These are phyloP conservation scores for Globisporangium rhizosaccharum DNA, from an alignment of 352 stramenopile genomes.

Conservation along the genomic window DNA sequence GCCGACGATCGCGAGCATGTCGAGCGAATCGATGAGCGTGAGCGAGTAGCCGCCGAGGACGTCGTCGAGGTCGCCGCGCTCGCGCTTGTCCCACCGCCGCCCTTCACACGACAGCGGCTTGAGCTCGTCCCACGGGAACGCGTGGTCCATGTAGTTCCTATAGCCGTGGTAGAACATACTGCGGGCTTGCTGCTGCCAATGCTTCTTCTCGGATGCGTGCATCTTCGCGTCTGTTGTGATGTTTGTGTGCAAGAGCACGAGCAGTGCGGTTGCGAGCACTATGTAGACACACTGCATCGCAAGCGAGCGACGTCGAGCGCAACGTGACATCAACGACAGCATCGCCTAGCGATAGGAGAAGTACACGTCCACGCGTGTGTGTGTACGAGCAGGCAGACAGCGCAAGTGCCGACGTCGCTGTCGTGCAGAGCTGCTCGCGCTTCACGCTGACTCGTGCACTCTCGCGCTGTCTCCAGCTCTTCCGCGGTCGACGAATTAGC, in stretches of 20 bases:
- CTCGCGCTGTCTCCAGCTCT: too few relatives aligned
- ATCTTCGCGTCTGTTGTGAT: slow-evolving; percentile 25
- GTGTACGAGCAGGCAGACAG: too few relatives aligned
- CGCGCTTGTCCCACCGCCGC: slow-evolving; percentile 66
- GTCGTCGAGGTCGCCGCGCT: slow-evolving; percentile 84
- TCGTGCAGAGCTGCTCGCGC: too few relatives aligned
- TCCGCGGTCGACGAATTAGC: too few relatives aligned
- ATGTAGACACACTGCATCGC: neutral
- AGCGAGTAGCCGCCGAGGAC: slow-evolving; percentile 76
- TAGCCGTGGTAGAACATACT: slow-evolving; percentile 91
- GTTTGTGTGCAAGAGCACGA: neutral
- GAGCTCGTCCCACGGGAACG: slow-evolving; percentile 85
- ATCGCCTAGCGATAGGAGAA: neutral
- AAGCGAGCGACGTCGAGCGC: neutral
- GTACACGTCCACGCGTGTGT: too few relatives aligned
- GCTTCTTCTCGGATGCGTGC: slow-evolving; percentile 58
- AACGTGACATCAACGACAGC: neutral
- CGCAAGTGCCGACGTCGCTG: too few relatives aligned
- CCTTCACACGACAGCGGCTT: slow-evolving; percentile 79
- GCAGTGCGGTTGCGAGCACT: neutral
- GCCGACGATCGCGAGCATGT: slow-evolving; percentile 86
- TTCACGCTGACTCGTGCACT: too few relatives aligned
- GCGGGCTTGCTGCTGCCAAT: slow-evolving; percentile 69
- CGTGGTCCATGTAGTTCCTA: slow-evolving; percentile 82
- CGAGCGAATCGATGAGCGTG: slow-evolving; percentile 86